Conservation (phyloP, 768 basidiomycete genomes). For the Podaxis sp. region DNA sequence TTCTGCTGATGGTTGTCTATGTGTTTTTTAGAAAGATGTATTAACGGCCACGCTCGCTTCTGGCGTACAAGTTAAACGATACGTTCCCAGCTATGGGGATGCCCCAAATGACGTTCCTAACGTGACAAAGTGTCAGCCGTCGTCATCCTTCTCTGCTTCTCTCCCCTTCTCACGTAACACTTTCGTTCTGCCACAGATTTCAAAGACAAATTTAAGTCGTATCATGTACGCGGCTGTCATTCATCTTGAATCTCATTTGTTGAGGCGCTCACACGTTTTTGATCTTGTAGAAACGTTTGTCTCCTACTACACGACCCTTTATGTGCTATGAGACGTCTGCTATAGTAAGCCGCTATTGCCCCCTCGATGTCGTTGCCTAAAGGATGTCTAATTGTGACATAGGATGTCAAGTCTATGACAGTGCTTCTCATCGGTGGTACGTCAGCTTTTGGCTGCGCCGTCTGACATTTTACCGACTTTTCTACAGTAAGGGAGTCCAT, state of each 20-base stretch:
- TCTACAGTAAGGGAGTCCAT: slow-evolving; percentile 34
- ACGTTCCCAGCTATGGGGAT: slow-evolving; percentile 59
- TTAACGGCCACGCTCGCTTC: slow-evolving; percentile 48
- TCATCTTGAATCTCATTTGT: background rate
- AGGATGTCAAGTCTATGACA: slow-evolving; percentile 40
- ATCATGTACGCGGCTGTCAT: slow-evolving; percentile 43
- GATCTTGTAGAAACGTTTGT: slow-evolving; percentile 43
- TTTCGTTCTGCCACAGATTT: slow-evolving; percentile 42
- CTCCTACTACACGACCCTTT: slow-evolving; percentile 54
- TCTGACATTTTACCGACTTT: background rate
- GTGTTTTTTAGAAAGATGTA: slow-evolving; percentile 40
- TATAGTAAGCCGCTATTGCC: slow-evolving; percentile 40
- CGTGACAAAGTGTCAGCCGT: slow-evolving; percentile 59
- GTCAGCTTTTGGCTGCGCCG: background rate
- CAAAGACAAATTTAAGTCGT: slow-evolving; percentile 60
- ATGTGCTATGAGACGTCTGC: slow-evolving; percentile 70
- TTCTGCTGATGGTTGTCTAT: background rate
- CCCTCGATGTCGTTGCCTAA: background rate
- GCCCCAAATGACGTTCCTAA: slow-evolving; percentile 50
- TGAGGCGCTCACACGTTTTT: background rate
- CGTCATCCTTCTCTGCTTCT: background rate
- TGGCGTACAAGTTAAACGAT: slow-evolving; percentile 52
- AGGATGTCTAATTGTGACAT: background rate
- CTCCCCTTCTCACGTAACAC: background rate
- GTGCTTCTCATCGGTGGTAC: slow-evolving; percentile 28